Base-by-base conservation (phyloP, 139 green algal species). In the Chlorella sp. region DNA sequence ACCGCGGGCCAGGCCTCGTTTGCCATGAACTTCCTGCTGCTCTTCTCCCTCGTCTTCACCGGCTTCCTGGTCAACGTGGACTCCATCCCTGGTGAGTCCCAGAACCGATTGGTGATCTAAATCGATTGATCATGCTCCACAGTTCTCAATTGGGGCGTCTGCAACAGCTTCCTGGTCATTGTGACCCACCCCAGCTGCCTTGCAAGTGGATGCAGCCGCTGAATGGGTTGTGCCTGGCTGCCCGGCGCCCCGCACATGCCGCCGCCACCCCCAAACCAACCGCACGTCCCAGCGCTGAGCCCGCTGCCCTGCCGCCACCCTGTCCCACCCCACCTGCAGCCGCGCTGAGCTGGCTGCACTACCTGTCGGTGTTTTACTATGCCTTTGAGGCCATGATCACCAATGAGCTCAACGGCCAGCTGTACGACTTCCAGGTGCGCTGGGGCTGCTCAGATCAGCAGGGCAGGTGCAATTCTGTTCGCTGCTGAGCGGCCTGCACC, bases 11-110 rank as follows among this genome's bases (percentile, higher is more conserved):
- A 89, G 38, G 85, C 94, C 2, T 85, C 90, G 36, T 88, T 98
- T n/a, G 56, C 92, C 62, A 96, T 96, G 87, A 97, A 95, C 83
- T 88, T 95, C 79, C 77, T 96, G 54, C 85, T 97, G 75, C 90
- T 97, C 43, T 82, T 94, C 44, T 93, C 86, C 13, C 89, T 96
- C 43, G 87, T 96, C 8, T 96, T 97, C 86, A 88, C 83, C 30
- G 74, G 62, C n/a, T 87, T 87, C 83, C 83, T 87, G n/a, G 74
- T 87, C 72, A 81, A 87, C 62, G 64, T 83, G 58, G 44, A 43
- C 74, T 58, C 73, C 58, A 86, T 86, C 17, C 73, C 73, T 19
- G 70, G 43, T 89, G 79, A 19, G 58, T 75, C 22, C 34, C 76
- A 17, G 84, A 69, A 19, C 58, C 82, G 43, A 43, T 41, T 0